Evolutionary conservation across 306 rosid genomes (phyloP).

Genomic region (Mucuna pruriens): DNA sequence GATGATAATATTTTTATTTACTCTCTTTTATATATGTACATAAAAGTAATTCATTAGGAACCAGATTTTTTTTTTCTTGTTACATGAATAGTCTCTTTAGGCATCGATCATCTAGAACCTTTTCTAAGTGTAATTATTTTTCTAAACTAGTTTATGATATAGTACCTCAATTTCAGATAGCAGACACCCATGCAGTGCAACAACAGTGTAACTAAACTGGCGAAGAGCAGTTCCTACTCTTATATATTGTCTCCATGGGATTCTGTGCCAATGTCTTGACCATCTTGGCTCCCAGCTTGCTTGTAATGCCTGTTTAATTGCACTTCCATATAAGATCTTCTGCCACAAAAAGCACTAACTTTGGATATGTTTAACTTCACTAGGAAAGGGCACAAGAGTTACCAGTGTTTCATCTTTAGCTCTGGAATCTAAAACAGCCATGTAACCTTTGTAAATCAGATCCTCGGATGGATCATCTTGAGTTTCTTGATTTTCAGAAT

Average conservation of each 20-base stretch:
- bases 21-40: too few species aligned
- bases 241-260: slow-evolving; percentile 86
- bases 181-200: slow-evolving; percentile 90
- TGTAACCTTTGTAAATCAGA: slow-evolving; percentile 70
- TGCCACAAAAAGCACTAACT: not conserved
- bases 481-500: slow-evolving; percentile 36
- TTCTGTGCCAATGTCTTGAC: slow-evolving; percentile 63
- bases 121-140: not conserved
- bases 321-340: not conserved
- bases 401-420: slow-evolving; percentile 86
- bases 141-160: not conserved
- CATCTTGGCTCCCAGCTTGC: slow-evolving; percentile 99
- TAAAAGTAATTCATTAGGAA: not conserved
- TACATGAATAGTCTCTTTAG: not conserved
- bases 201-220: slow-evolving; percentile 84
- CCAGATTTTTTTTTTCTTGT: not conserved
- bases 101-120: not conserved
- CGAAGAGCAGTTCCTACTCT: slow-evolving; percentile 81
- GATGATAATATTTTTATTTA: not conserved
- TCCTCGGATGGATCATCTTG: slow-evolving; percentile 53
- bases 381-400: slow-evolving; percentile 5
- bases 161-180: slow-evolving; percentile 85
- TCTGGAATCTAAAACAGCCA: slow-evolving; percentile 89
- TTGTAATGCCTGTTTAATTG: slow-evolving; percentile 71
- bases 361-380: not conserved